phyloP scores from a whole-genome alignment of 2,329 filamentous ascomycete genomes.

The Ophiognomonia clavigignenti-juglandacearum region DNA sequence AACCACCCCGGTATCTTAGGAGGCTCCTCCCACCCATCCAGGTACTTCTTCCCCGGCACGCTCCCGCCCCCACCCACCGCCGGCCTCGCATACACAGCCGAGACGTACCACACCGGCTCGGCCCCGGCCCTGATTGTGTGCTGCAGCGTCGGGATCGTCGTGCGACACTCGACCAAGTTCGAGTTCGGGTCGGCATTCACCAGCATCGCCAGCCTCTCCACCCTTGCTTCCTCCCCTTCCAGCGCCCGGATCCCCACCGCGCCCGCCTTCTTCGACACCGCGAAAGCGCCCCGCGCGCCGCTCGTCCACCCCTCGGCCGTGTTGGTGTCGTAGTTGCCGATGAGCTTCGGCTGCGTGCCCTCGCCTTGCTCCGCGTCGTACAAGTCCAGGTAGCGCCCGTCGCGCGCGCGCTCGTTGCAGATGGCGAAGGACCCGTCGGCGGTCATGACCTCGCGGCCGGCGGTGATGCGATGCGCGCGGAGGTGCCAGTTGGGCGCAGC shows the following conservation, averaged over 20 bases:
- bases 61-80: constrained; percentile 38
- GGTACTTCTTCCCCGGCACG: constrained; percentile 48
- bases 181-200: constrained; percentile 76
- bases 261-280: constrained; percentile 50
- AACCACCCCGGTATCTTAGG: constrained; percentile 60
- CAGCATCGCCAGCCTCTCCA: constrained; percentile 53
- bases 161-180: constrained; percentile 68
- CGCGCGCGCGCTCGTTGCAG: constrained; percentile 42
- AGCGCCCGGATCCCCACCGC: constrained; percentile 53
- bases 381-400: constrained; percentile 45
- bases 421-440: constrained; percentile 75
- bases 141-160: constrained; percentile 65
- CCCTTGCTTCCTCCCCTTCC: constrained; percentile 38
- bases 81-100: constrained; percentile 67
- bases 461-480: constrained; percentile 56
- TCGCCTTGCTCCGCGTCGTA: constrained; percentile 42
- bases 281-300: constrained; percentile 50
- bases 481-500: constrained; percentile 65
- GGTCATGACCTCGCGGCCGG: constrained; percentile 59
- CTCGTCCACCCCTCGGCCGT: constrained; percentile 48
- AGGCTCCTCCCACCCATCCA: constrained; percentile 53
- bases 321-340: constrained; percentile 56
- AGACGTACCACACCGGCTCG: constrained; percentile 62
- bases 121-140: constrained; percentile 54
- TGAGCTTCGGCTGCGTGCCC: constrained; percentile 50